phyloP scores from a whole-genome alignment of 2,329 filamentous ascomycete genomes.

The Rhynchosporium graminicola region DNA sequence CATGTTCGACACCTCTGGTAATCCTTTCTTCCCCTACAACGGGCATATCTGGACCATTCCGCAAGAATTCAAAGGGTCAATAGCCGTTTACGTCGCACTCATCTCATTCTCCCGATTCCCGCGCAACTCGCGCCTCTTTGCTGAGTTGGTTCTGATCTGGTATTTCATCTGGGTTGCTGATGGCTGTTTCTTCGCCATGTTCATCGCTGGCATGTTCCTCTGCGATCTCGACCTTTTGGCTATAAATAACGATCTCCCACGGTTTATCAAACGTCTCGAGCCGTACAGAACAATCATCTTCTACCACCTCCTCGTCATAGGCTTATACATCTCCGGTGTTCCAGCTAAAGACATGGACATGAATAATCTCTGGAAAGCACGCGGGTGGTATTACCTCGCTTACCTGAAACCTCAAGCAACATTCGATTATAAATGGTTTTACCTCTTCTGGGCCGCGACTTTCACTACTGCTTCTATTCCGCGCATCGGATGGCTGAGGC shows the following conservation, averaged over 20 bases:
- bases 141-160: conserved; percentile 53
- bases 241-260: conserved; percentile 51
- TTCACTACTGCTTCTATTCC: conserved; percentile 57
- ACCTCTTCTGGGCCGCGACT: conserved; percentile 62
- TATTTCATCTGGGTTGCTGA: conserved; percentile 72
- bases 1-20: conserved; percentile 58
- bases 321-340: conserved; percentile 61
- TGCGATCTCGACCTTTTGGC: conserved; percentile 61
- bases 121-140: conserved; percentile 55
- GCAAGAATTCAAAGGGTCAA: conserved; percentile 63
- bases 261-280: conserved; percentile 48
- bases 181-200: conserved; percentile 62
- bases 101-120: conserved; percentile 57
- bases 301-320: conserved; percentile 52
- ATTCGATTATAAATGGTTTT: conserved; percentile 70
- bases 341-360: conserved; percentile 55
- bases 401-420: conserved; percentile 66
- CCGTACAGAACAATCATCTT: conserved; percentile 53
- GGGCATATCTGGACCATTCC: conserved; percentile 61
- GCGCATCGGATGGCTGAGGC: conserved; percentile 58
- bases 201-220: conserved; percentile 61
- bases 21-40: conserved; percentile 58
- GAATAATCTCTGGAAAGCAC: conserved; percentile 51
- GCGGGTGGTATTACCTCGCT: conserved; percentile 48
- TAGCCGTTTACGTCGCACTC: conserved; percentile 59